Conservation (phyloP, 2,329 filamentous ascomycete genomes). For the Colletotrichum sp. region DNA sequence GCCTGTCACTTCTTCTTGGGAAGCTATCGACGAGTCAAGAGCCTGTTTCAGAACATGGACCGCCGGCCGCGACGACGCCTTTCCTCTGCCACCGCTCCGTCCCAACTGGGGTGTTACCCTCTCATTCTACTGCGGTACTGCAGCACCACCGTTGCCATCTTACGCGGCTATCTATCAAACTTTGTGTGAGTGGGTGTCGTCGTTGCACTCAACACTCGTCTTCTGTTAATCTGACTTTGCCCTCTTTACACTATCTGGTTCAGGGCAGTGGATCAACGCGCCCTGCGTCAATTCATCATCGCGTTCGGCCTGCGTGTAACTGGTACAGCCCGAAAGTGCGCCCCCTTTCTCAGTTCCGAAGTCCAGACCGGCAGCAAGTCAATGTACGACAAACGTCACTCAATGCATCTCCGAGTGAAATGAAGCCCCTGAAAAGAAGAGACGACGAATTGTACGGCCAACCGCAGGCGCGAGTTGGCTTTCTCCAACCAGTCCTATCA, state of each 20-base stretch:
- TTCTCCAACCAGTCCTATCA: background rate
- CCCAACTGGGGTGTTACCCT: background rate
- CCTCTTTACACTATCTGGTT: background rate
- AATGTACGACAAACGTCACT: background rate
- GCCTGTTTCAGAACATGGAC: constrained; percentile 3
- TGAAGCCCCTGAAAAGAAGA: background rate
- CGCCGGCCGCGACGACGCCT: background rate
- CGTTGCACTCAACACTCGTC: background rate
- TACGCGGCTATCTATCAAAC: background rate
- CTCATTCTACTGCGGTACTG: background rate
- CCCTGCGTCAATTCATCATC: background rate
- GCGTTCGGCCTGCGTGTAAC: background rate
- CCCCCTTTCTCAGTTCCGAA: background rate
- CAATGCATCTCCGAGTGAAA: background rate
- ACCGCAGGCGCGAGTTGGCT: background rate
- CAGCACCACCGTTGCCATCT: background rate
- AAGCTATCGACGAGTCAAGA: constrained; percentile 6
- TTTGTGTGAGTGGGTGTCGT: background rate
- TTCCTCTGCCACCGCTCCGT: background rate
- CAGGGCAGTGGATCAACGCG: background rate
- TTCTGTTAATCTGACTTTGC: background rate
- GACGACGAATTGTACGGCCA: background rate
- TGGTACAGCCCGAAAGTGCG: background rate
- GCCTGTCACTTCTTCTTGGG: background rate
- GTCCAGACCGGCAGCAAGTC: background rate